These are phyloP conservation scores for Podaxis pistillaris DNA, from an alignment of 768 basidiomycete species.

Conservation along the genomic window DNA sequence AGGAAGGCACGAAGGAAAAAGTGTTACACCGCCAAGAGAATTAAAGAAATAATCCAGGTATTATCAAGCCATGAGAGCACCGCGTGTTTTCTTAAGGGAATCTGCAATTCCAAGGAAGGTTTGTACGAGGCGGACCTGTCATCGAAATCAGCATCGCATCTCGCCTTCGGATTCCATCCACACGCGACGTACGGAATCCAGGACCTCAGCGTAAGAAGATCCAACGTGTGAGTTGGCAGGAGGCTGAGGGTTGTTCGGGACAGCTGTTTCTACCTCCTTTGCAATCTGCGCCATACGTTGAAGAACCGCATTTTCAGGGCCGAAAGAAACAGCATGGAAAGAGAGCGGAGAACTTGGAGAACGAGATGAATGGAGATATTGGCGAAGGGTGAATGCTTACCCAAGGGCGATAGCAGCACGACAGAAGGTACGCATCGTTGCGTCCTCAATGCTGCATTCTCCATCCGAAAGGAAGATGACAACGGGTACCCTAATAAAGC, in stretches of 20 bases:
- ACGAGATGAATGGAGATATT: constrained; percentile 28
- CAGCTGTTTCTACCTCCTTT: constrained; percentile 40
- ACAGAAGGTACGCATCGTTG: constrained; percentile 38
- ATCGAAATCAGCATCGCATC: not conserved
- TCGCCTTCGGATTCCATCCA: not conserved
- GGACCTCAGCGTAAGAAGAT: constrained; percentile 49
- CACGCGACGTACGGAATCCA: constrained; percentile 43
- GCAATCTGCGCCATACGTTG: constrained; percentile 54
- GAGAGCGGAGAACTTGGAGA: constrained; percentile 37
- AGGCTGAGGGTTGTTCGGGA: constrained; percentile 24
- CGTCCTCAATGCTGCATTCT: constrained; percentile 41
- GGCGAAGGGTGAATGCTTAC: too few relatives aligned
- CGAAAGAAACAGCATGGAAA: constrained; percentile 61
- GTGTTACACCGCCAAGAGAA: too few relatives aligned
- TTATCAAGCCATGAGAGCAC: constrained; percentile 35
- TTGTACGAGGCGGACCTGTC: constrained; percentile 51
- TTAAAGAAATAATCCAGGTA: too few relatives aligned
- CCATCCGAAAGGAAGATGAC: constrained; percentile 62
- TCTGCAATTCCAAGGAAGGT: constrained; percentile 60
- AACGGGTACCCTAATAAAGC: constrained; percentile 38
- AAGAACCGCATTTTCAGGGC: constrained; percentile 29
- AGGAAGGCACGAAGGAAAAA: too few relatives aligned
- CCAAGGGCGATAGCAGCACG: constrained; percentile 18
- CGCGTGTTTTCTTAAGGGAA: constrained; percentile 55
- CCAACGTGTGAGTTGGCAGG: constrained; percentile 20